Evolutionary conservation across 1,284 basidiomycete species (phyloP), one percentile per base, ranked within the genome.

Genomic region (Schizophyllum amplum): DNA sequence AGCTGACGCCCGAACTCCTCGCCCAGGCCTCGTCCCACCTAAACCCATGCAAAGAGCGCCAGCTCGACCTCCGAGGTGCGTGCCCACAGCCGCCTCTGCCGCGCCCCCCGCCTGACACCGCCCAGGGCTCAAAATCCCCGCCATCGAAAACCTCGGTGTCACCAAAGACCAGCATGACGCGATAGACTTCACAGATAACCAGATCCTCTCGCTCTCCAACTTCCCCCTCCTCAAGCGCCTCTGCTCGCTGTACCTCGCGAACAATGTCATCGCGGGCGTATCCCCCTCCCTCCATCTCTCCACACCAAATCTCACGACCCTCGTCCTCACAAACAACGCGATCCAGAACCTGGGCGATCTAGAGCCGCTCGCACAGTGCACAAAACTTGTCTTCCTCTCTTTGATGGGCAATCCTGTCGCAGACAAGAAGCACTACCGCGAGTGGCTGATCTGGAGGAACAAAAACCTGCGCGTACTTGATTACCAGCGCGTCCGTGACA

Each of bases 71-170:
- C 54, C 77, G 94, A 82, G 94, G 94, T 93, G 67, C 68, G 86
- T 72, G 47, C 47, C 57, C 51, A 55, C 56, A 47, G 61, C 57
- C 52, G 58, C 59, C 59, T 21, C 24, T 53, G 53, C 53, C 52
- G 64, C 52, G 61, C 63, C 56, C 63, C 66, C 65, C 71, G 63
- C 63, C 67, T 64, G 67, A 68, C 59, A 60, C 58, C 61, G 68
- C 67, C 64, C 70, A 96, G 94, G 94, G 59, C 91, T 93, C 73
- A 96, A 95, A 82, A 98, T 99, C 67, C 94, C 95, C 51, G 86
- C 92, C 55, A 99, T 99, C 69, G 97, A 99, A 86, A 99, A 99
- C 79, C 81, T 99, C 65, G 97, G 95, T 77, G 94, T 98, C 67
- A 97, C 92, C 72, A 92, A 81, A 83, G 90, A 98, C 77, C 93